These are phyloP conservation scores for Xylaria arbuscula DNA, from an alignment of 2,329 filamentous ascomycete genomes.

Conservation along the genomic window DNA sequence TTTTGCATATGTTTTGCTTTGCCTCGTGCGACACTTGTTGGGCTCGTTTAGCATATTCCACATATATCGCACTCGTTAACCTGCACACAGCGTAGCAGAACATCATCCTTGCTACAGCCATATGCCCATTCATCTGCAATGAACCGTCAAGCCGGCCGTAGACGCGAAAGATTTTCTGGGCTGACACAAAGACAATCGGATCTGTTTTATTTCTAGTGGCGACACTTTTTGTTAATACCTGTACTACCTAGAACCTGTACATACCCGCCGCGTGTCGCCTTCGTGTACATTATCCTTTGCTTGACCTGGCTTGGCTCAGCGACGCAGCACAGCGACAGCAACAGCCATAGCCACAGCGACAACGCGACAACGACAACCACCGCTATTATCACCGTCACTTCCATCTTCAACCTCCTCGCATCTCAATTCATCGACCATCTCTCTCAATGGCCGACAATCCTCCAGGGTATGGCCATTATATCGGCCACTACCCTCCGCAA, in stretches of 20 bases:
- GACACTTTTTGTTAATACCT: conserved; percentile 13
- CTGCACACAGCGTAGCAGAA: conserved; percentile 10
- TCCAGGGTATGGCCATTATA: conserved; percentile 52
- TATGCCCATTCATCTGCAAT: conserved; percentile 13
- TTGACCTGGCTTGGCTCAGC: neutral
- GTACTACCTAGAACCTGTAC: conserved; percentile 15
- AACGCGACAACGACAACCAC: neutral
- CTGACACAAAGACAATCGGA: conserved; percentile 21
- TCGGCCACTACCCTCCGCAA: conserved; percentile 42
- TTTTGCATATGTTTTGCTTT: conserved; percentile 14
- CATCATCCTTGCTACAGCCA: neutral
- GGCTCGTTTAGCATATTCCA: conserved; percentile 11
- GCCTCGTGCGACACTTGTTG: neutral
- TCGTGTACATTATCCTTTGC: neutral
- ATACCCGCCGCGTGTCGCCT: neutral
- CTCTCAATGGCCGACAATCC: conserved; percentile 56
- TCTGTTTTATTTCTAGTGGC: conserved; percentile 23
- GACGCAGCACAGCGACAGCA: too few species aligned
- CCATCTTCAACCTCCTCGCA: neutral
- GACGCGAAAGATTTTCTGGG: conserved; percentile 13
- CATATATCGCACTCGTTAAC: conserved; percentile 6
- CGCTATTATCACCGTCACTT: neutral
- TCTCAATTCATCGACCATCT: conserved; percentile 26
- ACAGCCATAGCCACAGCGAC: neutral
- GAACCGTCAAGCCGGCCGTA: conserved; percentile 1